Evolutionary conservation across 2,329 filamentous ascomycete genomes (phyloP).

Genomic region (Lojkania enalia): DNA sequence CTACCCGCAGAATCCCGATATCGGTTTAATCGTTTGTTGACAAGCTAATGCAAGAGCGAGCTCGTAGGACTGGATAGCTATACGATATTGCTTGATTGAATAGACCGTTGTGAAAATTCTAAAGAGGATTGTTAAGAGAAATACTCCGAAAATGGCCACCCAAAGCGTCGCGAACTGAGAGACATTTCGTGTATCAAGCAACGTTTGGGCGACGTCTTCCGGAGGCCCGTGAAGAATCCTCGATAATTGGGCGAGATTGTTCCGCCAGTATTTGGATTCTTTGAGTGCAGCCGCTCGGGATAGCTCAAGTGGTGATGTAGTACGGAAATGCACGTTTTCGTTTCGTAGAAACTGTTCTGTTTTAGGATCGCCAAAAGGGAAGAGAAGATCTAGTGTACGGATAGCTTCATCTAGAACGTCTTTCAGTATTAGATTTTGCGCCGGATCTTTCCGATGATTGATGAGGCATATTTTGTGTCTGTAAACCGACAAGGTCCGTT

Average conservation of each 20-base stretch:
- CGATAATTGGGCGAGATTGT: conserved; percentile 6
- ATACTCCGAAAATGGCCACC: conserved; percentile 17
- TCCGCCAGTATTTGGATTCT: conserved; percentile 16
- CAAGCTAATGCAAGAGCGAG: conserved; percentile 14
- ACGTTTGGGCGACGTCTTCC: conserved; percentile 10
- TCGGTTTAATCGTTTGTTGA: too few relatives aligned
- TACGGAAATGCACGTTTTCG: conserved; percentile 8
- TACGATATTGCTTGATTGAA: conserved; percentile 15
- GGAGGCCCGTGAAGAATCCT: conserved; percentile 11
- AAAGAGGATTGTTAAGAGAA: conserved; percentile 17
- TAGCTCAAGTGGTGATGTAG: neutral
- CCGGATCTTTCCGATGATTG: conserved; percentile 11
- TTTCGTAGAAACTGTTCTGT: conserved; percentile 13
- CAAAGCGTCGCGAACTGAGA: conserved; percentile 12
- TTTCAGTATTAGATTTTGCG: conserved; percentile 6
- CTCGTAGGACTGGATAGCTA: conserved; percentile 16
- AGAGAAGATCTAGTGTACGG: conserved; percentile 18
- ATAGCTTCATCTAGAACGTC: conserved; percentile 16
- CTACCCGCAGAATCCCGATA: too few relatives aligned
- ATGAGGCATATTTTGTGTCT: conserved; percentile 16
- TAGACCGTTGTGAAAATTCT: conserved; percentile 15
- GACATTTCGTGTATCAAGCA: conserved; percentile 10
- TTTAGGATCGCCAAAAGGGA: conserved; percentile 15
- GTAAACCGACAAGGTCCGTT: conserved; percentile 16
- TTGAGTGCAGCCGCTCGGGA: conserved; percentile 3